Evolutionary conservation across 495 filamentous ascomycete genomes (phyloP), one percentile per base, ranked within the genome.

Genomic region (Trichoderma erinaceum): DNA sequence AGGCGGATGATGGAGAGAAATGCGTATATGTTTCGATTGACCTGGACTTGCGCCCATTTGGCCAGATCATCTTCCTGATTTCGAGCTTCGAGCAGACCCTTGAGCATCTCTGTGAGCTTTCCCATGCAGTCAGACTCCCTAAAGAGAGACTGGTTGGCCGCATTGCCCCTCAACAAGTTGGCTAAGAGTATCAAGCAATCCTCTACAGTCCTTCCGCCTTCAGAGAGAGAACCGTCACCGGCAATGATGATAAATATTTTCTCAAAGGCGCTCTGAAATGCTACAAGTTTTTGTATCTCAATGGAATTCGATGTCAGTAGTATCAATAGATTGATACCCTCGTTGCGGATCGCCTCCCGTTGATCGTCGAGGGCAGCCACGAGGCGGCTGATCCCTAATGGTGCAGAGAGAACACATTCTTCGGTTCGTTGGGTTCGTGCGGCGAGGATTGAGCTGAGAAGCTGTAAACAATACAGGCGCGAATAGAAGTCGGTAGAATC

Each of bases 151-250:
- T 98, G 96, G 74, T 98, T 99, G 27, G 93, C 92, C 27, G 88
- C 81, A 74, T 97, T 98, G 69, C 93, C 84, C 56, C 89, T 86
- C n/a, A 98, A 81, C 25, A 99, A 84, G 74, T 97, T 97, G 41
- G 92, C 92, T 21, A 98, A 83, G 65, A 99, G 81, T 46, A 94
- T 91, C n/a, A 99, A 82, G 71, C 95, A 97, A 77, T 99, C 93
- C 76, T 97, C 93, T 16, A 97, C 90, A 32, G 92, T 85, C 65
- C 93, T 90, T n/a, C 91, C 93, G 23, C 96, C 96, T 71, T 92
- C 87, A 8, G 84, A 88, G 67, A 99, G 78, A 12, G 87, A 88
- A 1, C 96, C 95, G 75, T 99, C 95, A 0, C 82, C 78, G 68
- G 89, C 83, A 56, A 98, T 92, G 41, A 98, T 87, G 21, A 79